Evolutionary conservation across 2,329 filamentous ascomycete species (phyloP).

Genomic region (Zymoseptoria tritici): DNA sequence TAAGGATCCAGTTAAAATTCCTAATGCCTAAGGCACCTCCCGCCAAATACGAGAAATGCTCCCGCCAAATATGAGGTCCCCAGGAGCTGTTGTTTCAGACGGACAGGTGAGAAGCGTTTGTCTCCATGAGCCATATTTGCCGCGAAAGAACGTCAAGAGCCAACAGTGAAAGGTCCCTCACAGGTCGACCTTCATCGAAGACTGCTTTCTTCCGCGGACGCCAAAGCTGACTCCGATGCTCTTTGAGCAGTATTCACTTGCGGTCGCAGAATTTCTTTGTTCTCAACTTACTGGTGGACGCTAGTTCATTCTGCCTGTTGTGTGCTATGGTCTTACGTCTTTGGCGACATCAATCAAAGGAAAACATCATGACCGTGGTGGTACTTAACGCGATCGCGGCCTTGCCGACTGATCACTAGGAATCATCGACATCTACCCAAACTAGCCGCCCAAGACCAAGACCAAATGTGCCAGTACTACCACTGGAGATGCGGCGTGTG

Average conservation of each 20-base stretch:
- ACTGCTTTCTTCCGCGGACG: neutral
- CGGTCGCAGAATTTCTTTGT: neutral
- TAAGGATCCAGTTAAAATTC: neutral
- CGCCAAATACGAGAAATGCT: neutral
- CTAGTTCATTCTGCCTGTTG: neutral
- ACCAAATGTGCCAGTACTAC: slow-evolving; percentile 11
- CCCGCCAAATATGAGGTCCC: neutral
- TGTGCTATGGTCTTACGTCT: neutral
- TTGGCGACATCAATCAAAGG: neutral
- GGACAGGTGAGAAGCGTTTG: neutral
- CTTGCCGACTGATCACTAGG: neutral
- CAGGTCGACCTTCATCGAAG: neutral
- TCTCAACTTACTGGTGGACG: neutral
- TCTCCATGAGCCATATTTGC: neutral
- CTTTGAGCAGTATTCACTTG: neutral
- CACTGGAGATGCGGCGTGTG: slow-evolving; percentile 7
- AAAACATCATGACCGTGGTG: neutral
- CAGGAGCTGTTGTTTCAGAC: neutral
- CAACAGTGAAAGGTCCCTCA: neutral
- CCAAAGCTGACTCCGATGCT: neutral
- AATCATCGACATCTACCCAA: neutral
- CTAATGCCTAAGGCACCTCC: neutral
- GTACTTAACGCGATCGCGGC: neutral
- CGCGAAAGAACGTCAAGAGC: neutral
- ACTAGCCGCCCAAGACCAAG: neutral